phyloP scores from a whole-genome alignment of 768 basidiomycete species.

The Coprinellus micaceus region DNA sequence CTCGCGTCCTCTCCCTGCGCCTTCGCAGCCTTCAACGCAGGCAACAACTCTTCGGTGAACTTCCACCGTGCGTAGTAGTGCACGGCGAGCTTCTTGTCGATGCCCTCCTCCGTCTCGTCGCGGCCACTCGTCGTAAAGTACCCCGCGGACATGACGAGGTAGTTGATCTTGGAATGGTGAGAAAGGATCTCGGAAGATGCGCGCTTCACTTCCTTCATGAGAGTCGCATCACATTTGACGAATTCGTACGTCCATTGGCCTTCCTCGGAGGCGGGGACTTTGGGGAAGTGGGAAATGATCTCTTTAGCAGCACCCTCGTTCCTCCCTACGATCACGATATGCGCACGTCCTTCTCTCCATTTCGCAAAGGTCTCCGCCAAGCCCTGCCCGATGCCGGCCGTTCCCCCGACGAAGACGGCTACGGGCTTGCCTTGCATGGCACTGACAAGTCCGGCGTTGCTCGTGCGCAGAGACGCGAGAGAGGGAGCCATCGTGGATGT shows the following conservation, averaged over 20 bases:
- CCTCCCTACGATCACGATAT: constrained; percentile 48
- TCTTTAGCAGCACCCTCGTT: constrained; percentile 42
- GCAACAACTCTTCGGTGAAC: constrained; percentile 45
- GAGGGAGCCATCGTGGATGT: neutral
- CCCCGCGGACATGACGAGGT: constrained; percentile 46
- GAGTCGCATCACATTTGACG: constrained; percentile 41
- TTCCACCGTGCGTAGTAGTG: constrained; percentile 41
- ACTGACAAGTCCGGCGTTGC: too few relatives aligned
- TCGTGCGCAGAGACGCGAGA: neutral
- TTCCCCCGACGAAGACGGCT: constrained; percentile 38
- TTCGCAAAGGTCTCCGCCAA: constrained; percentile 41
- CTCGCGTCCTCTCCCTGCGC: constrained; percentile 47
- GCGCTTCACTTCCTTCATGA: constrained; percentile 40
- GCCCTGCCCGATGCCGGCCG: constrained; percentile 41
- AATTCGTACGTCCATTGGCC: constrained; percentile 34
- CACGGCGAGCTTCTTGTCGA: constrained; percentile 26
- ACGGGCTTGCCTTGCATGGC: too few relatives aligned
- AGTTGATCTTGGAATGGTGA: constrained; percentile 47
- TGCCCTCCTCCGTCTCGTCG: constrained; percentile 25
- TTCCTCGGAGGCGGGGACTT: constrained; percentile 16
- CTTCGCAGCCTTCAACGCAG: constrained; percentile 39
- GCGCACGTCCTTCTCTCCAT: constrained; percentile 40
- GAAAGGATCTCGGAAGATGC: constrained; percentile 28
- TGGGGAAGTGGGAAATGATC: constrained; percentile 37
- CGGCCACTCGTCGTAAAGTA: constrained; percentile 31